Conservation (phyloP, 768 basidiomycete species). For the Mycena olivaceomarginata region DNA sequence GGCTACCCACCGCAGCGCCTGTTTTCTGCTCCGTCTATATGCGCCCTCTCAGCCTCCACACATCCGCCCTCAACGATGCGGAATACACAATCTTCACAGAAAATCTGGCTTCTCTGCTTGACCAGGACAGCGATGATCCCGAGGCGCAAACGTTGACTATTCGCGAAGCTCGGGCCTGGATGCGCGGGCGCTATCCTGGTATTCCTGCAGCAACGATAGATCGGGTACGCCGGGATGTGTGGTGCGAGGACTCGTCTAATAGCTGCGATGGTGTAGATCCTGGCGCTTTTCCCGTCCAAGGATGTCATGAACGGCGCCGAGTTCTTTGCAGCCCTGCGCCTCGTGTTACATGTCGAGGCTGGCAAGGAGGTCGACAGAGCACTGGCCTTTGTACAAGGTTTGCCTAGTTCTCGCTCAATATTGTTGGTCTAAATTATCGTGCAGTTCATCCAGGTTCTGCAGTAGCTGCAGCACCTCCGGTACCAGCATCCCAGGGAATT, state of each 20-base stretch:
- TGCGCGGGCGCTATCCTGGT: slow-evolving; percentile 80
- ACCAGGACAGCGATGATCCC: slow-evolving; percentile 53
- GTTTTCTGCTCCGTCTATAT: slow-evolving; percentile 58
- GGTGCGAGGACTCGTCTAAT: not conserved
- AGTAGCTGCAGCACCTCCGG: not conserved
- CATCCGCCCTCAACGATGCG: slow-evolving; percentile 84
- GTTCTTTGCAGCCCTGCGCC: slow-evolving; percentile 84
- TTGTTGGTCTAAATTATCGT: slow-evolving; percentile 3
- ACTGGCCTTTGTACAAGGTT: slow-evolving; percentile 88
- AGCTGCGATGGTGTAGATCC: slow-evolving; percentile 65
- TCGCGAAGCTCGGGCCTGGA: slow-evolving; percentile 85
- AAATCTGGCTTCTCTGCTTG: slow-evolving; percentile 72
- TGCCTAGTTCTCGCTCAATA: slow-evolving; percentile 45
- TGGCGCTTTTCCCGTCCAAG: slow-evolving; percentile 77
- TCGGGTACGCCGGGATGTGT: slow-evolving; percentile 62
- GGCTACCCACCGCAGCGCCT: not conserved
- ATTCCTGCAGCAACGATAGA: slow-evolving; percentile 74
- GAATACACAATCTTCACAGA: slow-evolving; percentile 83
- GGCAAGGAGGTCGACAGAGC: slow-evolving; percentile 79
- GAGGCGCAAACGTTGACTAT: slow-evolving; percentile 49
- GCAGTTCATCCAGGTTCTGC: slow-evolving; percentile 45
- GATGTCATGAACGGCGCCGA: slow-evolving; percentile 81
- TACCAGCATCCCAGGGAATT: not conserved
- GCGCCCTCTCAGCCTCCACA: slow-evolving; percentile 78
- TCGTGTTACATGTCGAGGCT: slow-evolving; percentile 76